phyloP scores from a whole-genome alignment of 1,139 yeast species.

The Suzukiozyma palmioleophila region DNA sequence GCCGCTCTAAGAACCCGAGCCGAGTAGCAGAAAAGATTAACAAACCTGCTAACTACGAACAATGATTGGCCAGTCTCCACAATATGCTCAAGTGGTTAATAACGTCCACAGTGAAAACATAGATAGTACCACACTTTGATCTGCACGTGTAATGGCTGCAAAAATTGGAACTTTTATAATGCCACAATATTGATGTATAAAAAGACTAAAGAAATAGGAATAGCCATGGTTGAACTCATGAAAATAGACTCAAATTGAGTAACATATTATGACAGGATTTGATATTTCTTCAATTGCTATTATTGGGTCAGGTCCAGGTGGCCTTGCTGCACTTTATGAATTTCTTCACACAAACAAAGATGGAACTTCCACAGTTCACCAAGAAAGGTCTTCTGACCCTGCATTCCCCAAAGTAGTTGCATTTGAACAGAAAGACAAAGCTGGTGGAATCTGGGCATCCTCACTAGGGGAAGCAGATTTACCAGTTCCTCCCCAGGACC shows the following conservation, averaged over 20 bases:
- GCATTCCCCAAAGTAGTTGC: slow-evolving; percentile 26
- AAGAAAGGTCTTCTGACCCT: slow-evolving; percentile 11
- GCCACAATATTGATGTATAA: background rate
- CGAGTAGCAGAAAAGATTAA: too few species aligned
- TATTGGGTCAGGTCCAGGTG: slow-evolving; percentile 37
- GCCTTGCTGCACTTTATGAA: slow-evolving; percentile 33
- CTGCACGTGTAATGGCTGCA: slow-evolving; percentile 1
- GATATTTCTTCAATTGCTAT: slow-evolving; percentile 26
- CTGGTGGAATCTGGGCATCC: slow-evolving; percentile 37
- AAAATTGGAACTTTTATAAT: background rate
- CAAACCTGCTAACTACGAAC: too few species aligned
- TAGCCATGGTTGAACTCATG: background rate
- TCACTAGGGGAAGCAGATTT: slow-evolving; percentile 20
- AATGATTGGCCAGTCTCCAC: too few species aligned
- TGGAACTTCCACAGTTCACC: slow-evolving; percentile 27
- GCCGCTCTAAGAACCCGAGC: too few species aligned
- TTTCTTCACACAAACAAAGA: slow-evolving; percentile 28
- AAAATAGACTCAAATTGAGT: too few species aligned
- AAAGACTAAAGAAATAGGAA: background rate
- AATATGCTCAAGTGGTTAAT: background rate
- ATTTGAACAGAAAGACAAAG: slow-evolving; percentile 28
- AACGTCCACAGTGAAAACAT: background rate
- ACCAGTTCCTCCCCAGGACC: slow-evolving; percentile 25
- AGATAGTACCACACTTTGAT: background rate
- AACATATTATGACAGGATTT: slow-evolving; percentile 7